Conservation (phyloP, 2,329 filamentous ascomycete species). For the Capronia coronata region DNA sequence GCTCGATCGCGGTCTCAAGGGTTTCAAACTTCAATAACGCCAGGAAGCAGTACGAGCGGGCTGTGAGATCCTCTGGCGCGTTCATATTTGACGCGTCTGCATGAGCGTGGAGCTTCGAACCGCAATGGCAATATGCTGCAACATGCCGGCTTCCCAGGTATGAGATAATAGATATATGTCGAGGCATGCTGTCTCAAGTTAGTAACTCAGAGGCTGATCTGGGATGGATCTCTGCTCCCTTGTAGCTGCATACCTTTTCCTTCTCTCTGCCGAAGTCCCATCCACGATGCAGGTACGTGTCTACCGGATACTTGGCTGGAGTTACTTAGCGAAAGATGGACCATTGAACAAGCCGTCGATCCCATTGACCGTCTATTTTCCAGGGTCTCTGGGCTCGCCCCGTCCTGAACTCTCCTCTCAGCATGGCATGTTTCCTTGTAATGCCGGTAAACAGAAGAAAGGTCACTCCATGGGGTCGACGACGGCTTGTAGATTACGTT, state of each 20-base stretch:
- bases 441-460: no score
- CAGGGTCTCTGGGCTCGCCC: no score
- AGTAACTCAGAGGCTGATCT: not conserved
- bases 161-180: no score
- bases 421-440: no score
- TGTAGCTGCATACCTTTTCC: not conserved
- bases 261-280: not conserved
- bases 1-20: no score
- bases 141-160: no score
- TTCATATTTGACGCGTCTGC: not conserved
- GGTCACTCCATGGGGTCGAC: no score
- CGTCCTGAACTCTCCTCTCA: no score
- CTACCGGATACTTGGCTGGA: not conserved
- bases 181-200: no score
- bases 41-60: no score
- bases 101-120: not conserved
- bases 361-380: not conserved
- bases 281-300: not conserved
- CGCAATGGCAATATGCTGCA: not conserved
- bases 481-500: no score
- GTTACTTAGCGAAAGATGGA: conserved; percentile 1
- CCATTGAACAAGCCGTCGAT: not conserved
- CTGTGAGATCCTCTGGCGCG: not conserved
- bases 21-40: no score
- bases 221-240: not conserved